Base-by-base conservation (phyloP, 164 flowering plant genomes). In the Vitis rupestris region DNA sequence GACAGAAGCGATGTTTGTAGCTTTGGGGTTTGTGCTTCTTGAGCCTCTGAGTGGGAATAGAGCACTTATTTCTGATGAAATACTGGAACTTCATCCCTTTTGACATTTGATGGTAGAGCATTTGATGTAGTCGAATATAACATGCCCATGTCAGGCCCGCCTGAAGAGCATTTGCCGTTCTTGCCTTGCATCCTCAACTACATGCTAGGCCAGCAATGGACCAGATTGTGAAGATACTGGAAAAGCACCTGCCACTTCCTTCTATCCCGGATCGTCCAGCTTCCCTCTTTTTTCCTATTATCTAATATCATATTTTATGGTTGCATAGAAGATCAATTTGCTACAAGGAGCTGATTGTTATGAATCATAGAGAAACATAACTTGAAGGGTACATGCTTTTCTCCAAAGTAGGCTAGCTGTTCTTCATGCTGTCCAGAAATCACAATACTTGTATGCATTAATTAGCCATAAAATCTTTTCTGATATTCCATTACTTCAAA, bases 141-240 rank as follows among this genome's bases (percentile, higher is more conserved):
- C 13, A 67, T 72, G 37, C 72, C 75, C 11, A 61, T 66, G 15
- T 2, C 61, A 31, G 74, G 63, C 9, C 29, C 48, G 7, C 70
- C 71, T 1, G 55, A 61, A 52, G 56, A 50, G 47, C 66, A 2
- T 4, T 64, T 11, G 74, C 74, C 1, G 67, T 66, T 3, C 65
- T 70, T 51, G 66, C 64, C 56, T 68, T 67, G 12, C 78, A 75
- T 62, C 74, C 78, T 2, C 3, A 59, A 11, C 17, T 65, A 15
- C 49, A 61, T 47, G 67, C 74, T 13, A 69, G 78, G 59, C 74
- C 78, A n/a, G 47, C 71, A 29, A 75, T 75, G 78, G 67, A 66
- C 15, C 74, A 70, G 9, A 30, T 75, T 47, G 78, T 70, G 51
- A 75, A 56, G 12, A 65, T 70, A 0, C 10, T 75, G 30, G 78